Evolutionary conservation across 225 moss, liverwort and hornwort genomes (phyloP).

Genomic region (Bryoerythrophyllum caledonicum): DNA sequence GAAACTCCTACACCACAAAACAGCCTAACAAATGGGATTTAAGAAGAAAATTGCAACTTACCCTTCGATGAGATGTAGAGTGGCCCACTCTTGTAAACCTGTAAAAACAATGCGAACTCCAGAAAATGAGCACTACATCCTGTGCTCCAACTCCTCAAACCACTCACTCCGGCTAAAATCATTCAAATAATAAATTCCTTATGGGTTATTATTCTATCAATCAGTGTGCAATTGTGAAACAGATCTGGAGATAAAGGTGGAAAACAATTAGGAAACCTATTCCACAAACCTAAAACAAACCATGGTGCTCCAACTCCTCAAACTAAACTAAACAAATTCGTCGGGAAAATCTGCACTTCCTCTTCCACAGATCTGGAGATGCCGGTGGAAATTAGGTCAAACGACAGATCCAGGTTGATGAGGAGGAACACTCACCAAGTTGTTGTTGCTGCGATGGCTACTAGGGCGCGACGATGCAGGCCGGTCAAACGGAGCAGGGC

Average conservation of each 20-base stretch:
- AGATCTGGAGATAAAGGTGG: too few species aligned
- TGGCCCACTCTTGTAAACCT: slow-evolving; percentile 92
- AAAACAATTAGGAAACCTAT: background rate
- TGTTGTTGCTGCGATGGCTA: slow-evolving; percentile 49
- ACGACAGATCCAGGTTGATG: background rate
- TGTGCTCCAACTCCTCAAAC: background rate
- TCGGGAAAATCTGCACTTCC: too few species aligned
- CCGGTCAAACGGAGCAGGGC: slow-evolving; percentile 65
- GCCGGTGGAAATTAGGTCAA: background rate
- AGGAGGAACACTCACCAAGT: slow-evolving; percentile 54
- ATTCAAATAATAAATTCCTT: too few species aligned
- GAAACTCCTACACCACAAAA: background rate
- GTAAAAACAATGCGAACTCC: slow-evolving; percentile 18
- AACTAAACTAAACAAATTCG: too few species aligned
- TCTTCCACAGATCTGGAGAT: background rate
- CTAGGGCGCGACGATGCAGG: slow-evolving; percentile 38
- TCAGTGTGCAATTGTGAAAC: too few species aligned
- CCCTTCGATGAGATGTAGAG: slow-evolving; percentile 95
- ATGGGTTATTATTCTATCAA: too few species aligned
- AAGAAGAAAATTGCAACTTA: slow-evolving; percentile 20
- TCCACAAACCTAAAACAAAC: background rate
- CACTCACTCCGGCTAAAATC: background rate
- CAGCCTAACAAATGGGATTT: background rate
- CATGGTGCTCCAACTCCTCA: background rate
- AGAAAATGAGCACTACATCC: background rate